Evolutionary conservation across 116 monocot genomes (phyloP).

Genomic region (Papilionanthe hybrid): DNA sequence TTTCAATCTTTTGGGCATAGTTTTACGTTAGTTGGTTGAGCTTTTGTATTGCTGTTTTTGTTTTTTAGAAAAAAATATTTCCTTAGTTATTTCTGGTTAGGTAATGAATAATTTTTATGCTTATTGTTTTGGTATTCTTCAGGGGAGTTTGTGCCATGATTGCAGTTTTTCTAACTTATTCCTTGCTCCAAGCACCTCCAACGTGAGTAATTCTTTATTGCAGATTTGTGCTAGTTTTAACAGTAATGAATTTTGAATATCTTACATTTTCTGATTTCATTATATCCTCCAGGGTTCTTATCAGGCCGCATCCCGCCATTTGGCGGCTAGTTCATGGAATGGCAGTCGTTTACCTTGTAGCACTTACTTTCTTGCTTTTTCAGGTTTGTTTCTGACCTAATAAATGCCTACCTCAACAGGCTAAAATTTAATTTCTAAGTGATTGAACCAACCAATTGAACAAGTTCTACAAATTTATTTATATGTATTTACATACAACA

Average conservation of each 20-base stretch:
- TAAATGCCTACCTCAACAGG: too few relatives aligned
- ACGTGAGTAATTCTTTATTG: constrained; percentile 57
- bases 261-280: not conserved
- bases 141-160: constrained; percentile 98
- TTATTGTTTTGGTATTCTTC: constrained; percentile 3
- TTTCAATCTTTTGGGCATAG: not conserved
- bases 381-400: constrained; percentile 42
- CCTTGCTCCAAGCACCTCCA: constrained; percentile 94
- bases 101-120: not conserved
- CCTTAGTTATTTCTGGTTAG: not conserved
- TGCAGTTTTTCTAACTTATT: constrained; percentile 89
- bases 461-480: not conserved
- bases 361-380: constrained; percentile 92
- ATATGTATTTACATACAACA: not conserved
- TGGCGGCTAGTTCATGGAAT: constrained; percentile 95
- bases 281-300: constrained; percentile 61
- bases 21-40: not conserved
- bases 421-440: not conserved
- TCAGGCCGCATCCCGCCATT: constrained; percentile 92
- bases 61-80: not conserved
- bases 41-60: not conserved
- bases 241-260: not conserved
- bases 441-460: not conserved
- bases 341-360: constrained; percentile 93
- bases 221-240: not conserved